Conservation (phyloP, 2,329 filamentous ascomycete species). For the Ophiocordyceps camponoti-leonardi region DNA sequence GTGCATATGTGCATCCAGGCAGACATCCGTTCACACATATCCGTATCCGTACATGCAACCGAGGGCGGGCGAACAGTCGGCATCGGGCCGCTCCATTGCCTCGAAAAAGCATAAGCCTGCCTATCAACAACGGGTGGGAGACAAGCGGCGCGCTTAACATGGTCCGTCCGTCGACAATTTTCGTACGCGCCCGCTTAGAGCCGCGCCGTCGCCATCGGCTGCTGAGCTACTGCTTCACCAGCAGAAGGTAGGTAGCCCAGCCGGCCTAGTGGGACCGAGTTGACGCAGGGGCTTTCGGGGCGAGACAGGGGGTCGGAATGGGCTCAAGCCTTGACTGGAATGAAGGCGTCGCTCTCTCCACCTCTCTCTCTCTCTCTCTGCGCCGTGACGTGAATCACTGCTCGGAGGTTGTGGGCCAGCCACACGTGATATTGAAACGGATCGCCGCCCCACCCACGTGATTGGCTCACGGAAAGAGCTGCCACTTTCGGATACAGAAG, state of each 20-base stretch:
- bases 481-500: no score
- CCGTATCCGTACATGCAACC: no score
- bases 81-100: no score
- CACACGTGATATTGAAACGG: background rate
- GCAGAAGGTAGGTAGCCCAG: no score
- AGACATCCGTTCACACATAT: no score
- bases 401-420: background rate
- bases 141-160: background rate
- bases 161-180: background rate
- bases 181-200: no score
- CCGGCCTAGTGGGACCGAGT: background rate
- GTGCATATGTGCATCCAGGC: background rate
- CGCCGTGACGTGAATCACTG: background rate
- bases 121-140: background rate
- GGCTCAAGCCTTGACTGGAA: background rate
- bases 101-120: no score
- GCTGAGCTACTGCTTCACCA: no score
- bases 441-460: background rate
- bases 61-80: no score
- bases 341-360: background rate
- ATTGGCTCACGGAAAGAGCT: background rate
- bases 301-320: background rate
- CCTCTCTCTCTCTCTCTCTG: no score
- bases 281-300: background rate
- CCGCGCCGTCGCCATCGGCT: no score